Evolutionary conservation across 345 rosid species (phyloP), one percentile per base, ranked within the genome.

Genomic region (Citrus australasica): DNA sequence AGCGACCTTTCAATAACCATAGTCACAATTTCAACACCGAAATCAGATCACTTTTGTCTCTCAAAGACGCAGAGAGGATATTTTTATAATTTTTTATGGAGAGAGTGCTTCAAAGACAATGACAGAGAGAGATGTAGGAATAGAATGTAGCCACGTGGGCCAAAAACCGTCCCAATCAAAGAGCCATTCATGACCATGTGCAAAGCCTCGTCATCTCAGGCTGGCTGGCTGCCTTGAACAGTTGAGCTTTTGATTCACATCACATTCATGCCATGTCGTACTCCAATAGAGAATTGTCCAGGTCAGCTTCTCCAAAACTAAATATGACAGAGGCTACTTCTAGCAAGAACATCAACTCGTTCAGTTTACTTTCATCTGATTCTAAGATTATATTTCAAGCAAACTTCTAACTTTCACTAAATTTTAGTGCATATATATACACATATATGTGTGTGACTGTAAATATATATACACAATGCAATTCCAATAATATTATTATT

Each of bases 171-270:
- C 65, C 11, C 38, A 35, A 22, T 68, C 76, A 30, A 70, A 42
- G 2, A 10, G 25, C 37, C 83, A 46, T 46, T 16, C 17, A 46
- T 13, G 51, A 46, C 5, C 51, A 84, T 81, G 84, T 84, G 84
- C 84, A 33, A 48, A 77, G 58, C 84, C 80, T 71, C 83, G 30
- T 84, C 83, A 84, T 82, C 85, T 51, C 46, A 46, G 1, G 83
- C 84, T 84, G 84, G 83, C 84, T 84, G 84, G 83, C 84, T 82
- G 83, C 76, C 84, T 35, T 74, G 67, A 76, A 48, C 46, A 46
- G 51, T 11, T 46, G 51, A 46, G 4, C 51, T 46, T 76, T 28
- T 74, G 55, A 19, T 22, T 32, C 16, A 30, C 64, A 3, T 32
- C n/a, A 21, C 64, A 3, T 63, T 51, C 76, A 30, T 42, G 61